phyloP scores from a whole-genome alignment of 192 early-diverging fungal species.

The Backusella circina region DNA sequence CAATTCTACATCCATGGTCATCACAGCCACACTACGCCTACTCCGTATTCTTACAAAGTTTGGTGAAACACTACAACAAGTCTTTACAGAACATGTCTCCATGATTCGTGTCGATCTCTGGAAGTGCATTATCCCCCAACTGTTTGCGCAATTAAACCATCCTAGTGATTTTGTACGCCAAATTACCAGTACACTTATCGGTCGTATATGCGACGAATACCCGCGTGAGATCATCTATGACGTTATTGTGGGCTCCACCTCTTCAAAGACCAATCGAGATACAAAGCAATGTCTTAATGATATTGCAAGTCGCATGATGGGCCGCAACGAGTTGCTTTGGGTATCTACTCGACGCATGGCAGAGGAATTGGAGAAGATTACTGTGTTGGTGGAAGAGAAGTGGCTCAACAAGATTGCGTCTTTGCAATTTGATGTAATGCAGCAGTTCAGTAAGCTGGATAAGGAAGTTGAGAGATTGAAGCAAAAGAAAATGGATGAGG shows the following conservation, averaged over 20 bases:
- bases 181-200: constrained; percentile 49
- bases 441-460: constrained; percentile 51
- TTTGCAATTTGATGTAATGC: constrained; percentile 53
- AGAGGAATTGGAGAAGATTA: constrained; percentile 61
- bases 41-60: constrained; percentile 62
- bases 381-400: constrained; percentile 80
- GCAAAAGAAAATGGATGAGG: constrained; percentile 29
- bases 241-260: constrained; percentile 52
- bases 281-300: constrained; percentile 32
- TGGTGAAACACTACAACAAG: constrained; percentile 45
- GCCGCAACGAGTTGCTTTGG: constrained; percentile 41
- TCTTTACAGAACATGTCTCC: constrained; percentile 40
- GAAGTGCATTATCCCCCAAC: constrained; percentile 69
- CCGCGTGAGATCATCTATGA: constrained; percentile 71
- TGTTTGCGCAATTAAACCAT: constrained; percentile 70
- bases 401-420: constrained; percentile 69
- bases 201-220: constrained; percentile 51
- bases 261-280: constrained; percentile 36
- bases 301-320: constrained; percentile 38
- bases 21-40: constrained; percentile 57
- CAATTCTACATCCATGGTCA: constrained; percentile 28
- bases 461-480: constrained; percentile 54
- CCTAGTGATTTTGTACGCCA: constrained; percentile 53
- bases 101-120: constrained; percentile 46
- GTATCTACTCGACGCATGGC: constrained; percentile 53